Evolutionary conservation across 257 asterid species (phyloP), one percentile per base, ranked within the genome.

Genomic region (Scutellaria barbata): DNA sequence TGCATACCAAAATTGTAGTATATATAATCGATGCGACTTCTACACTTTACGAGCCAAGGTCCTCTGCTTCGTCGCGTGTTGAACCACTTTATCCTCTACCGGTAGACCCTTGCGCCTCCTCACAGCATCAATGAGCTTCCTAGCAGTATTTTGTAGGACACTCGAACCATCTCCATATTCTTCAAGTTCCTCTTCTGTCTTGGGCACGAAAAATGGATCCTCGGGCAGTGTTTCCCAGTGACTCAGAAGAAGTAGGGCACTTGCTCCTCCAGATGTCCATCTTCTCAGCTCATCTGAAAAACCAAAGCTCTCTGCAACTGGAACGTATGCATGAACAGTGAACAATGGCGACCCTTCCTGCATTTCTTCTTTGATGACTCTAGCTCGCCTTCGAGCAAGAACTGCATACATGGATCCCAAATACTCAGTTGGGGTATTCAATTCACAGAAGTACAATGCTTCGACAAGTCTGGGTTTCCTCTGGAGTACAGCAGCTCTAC

Each of bases 251-350:
- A 91, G 97, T 10, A 93, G 76, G 2, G 92, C 98, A 68, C 98
- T 93, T 6, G 95, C 73, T 25, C 95, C 97, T 25, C 98, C 98
- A 25, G 89, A 50, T 0, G 98, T 93, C 92, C 93, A 83, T 74
- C 90, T 87, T 70, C 98, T 86, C 79, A 93, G 73, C 86, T 90
- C 98, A 53, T 93, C 98, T 1, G 94, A 87, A 71, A 93, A 93
- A 14, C 98, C 98, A 65, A 90, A 87, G 81, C 98, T 90, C 77
- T 93, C 97, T 55, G 96, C 80, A 68, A 93, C 96, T 14, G 98
- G 98, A 40, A 93, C 88, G 57, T 93, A 93, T 0, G 98, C 94
- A 18, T 89, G 92, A 50, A 93, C 98, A 17, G 88, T 86, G 72
- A 93, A 93, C 76, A 93, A 66, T 2, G 97, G 74, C 4, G 98